Evolutionary conservation across 208 protist species (phyloP), one percentile per base, ranked within the genome.

Genomic region (Acanthamoeba sp.): DNA sequence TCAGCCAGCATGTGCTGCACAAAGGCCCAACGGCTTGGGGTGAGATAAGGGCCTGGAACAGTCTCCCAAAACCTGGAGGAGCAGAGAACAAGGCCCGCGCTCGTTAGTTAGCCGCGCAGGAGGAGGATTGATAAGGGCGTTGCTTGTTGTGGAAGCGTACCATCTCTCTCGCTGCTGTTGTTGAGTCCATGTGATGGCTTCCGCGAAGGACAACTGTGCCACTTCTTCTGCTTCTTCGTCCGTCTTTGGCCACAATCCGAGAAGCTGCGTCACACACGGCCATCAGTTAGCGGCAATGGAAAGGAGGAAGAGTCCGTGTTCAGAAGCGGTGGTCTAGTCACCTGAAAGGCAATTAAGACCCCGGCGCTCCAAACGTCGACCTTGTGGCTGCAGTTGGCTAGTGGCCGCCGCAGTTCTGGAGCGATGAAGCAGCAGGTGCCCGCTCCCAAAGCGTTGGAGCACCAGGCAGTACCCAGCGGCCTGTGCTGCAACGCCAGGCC

Each of bases 21-120:
- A 29, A 69, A 69, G 62, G n/a, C 62, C 62, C 62, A 69, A 69
- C 62, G 62, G 62, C n/a, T 18, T 69, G 62, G 62, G 62, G 62
- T 69, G n/a, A 69, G n/a, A 29, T 22, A 69, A 32, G 62, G 62
- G n/a, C 62, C 62, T 14, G 59, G 59, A n/a, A 18, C n/a, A 36
- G 59, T 69, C 59, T 69, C 1, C 59, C 59, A 69, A n/a, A 69
- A 36, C 59, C 59, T 69, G 59, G n/a, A 27, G 55, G 20, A 2
- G 0, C 0, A 59, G 16, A 66, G 59, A 66, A 66, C 59, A 66
- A 66, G 59, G 59, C 10, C 10, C 59, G 29, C 59, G 22, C n/a
- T n/a, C n/a, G 29, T 69, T 14, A 69, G 59, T 6, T 59, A n/a
- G 14, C 48, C 4, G 27, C 1, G 24, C 57, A n/a, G 1, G 16